Evolutionary conservation across 768 basidiomycete species (phyloP).

Genomic region (Amanita thiersii): DNA sequence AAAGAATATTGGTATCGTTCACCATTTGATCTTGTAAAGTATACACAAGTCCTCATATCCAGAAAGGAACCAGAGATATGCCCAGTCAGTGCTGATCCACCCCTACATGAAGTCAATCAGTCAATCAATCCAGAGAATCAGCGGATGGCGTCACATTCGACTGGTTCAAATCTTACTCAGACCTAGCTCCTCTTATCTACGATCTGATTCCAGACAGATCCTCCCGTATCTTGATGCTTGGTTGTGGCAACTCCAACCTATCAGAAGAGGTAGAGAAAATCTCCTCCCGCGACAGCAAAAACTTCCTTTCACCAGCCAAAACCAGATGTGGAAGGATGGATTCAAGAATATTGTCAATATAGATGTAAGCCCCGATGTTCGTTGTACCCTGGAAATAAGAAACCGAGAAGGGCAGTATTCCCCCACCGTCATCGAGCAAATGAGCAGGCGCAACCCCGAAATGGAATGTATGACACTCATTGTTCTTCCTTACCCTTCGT

Average conservation of each 20-base stretch:
- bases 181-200: slow-evolving; percentile 55
- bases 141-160: slow-evolving; percentile 54
- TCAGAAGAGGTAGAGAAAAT: slow-evolving; percentile 67
- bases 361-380: slow-evolving; percentile 41
- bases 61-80: slow-evolving; percentile 61
- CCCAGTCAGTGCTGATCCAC: slow-evolving; percentile 35
- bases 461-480: slow-evolving; percentile 57
- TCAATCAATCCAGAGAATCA: slow-evolving; percentile 36
- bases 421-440: slow-evolving; percentile 62
- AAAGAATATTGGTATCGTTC: slow-evolving; percentile 60
- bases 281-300: too few species aligned
- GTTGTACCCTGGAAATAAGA: not conserved
- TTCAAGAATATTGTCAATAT: slow-evolving; percentile 74
- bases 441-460: slow-evolving; percentile 56
- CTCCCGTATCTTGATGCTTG: slow-evolving; percentile 67
- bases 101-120: not conserved
- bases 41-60: slow-evolving; percentile 1
- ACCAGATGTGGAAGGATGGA: slow-evolving; percentile 82
- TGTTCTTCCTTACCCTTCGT: not conserved
- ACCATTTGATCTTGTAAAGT: not conserved
- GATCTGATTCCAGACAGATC: slow-evolving; percentile 54
- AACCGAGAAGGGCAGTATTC: slow-evolving; percentile 53
- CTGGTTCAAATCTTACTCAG: slow-evolving; percentile 81
- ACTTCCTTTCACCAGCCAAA: not conserved
- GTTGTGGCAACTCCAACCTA: slow-evolving; percentile 77